A percentile compares a stretch with the other conserved stretches of the same genome.
Conservation (phyloP, 2,329 filamentous ascomycete genomes). For the Microdochium bolleyi region DNA sequence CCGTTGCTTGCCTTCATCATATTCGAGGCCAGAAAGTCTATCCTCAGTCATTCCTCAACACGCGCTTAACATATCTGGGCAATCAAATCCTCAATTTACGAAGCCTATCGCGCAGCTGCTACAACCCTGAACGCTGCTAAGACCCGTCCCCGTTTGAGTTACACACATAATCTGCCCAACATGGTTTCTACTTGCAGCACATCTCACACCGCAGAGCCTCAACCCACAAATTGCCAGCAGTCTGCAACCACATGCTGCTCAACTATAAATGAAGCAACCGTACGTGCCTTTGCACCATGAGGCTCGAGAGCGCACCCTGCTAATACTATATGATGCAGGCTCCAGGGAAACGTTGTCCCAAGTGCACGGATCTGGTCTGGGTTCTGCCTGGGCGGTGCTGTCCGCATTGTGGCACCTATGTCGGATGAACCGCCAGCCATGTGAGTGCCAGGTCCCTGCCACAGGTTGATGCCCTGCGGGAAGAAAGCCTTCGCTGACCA, state of each 20-base stretch:
- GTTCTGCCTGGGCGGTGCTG: conserved; percentile 14
- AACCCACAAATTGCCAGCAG: background rate
- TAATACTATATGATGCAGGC: conserved; percentile 2
- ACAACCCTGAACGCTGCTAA: too few relatives aligned
- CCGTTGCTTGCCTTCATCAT: background rate
- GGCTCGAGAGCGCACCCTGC: background rate
- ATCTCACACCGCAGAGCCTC: background rate
- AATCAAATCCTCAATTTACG: too few relatives aligned
- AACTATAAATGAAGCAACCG: background rate
- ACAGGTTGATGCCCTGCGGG: background rate
- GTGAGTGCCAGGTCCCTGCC: background rate
- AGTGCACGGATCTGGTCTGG: conserved; percentile 5
- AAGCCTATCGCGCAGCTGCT: too few relatives aligned
- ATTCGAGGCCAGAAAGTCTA: background rate
- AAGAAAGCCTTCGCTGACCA: background rate
- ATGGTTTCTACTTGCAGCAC: background rate
- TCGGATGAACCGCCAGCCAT: conserved; percentile 4
- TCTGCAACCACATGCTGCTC: background rate
- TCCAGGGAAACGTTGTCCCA: conserved; percentile 13
- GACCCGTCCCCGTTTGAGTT: too few relatives aligned
- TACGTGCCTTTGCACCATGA: background rate
- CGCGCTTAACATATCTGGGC: too few relatives aligned
- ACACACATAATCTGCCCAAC: background rate
- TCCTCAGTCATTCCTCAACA: too few relatives aligned
- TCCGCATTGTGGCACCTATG: conserved; percentile 13